These are phyloP conservation scores for Tetrapisispora pingtungensis DNA, from an alignment of 805 yeast genomes.

Conservation along the genomic window DNA sequence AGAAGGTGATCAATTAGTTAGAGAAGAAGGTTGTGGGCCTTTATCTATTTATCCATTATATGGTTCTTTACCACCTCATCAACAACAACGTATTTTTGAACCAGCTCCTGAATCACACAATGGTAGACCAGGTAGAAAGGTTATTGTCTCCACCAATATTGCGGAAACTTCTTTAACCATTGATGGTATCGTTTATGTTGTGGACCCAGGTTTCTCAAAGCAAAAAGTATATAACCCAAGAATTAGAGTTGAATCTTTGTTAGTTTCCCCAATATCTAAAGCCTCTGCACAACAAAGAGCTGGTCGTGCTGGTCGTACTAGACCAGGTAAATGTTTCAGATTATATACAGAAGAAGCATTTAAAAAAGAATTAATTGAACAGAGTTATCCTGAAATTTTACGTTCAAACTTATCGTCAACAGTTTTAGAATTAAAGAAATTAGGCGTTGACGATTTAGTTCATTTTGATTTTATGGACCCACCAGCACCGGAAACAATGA, in stretches of 20 bases:
- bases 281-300: slow-evolving; percentile 95
- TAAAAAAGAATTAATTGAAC: slow-evolving; percentile 64
- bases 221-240: slow-evolving; percentile 80
- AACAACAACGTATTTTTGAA: slow-evolving; percentile 88
- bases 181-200: slow-evolving; percentile 83
- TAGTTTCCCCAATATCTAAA: slow-evolving; percentile 77
- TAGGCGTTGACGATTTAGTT: slow-evolving; percentile 76
- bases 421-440: slow-evolving; percentile 74
- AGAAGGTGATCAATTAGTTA: slow-evolving; percentile 78
- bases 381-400: slow-evolving; percentile 83
- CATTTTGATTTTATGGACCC: slow-evolving; percentile 88
- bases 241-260: slow-evolving; percentile 82
- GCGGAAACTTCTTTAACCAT: slow-evolving; percentile 97
- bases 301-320: slow-evolving; percentile 96
- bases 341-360: slow-evolving; percentile 78
- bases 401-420: slow-evolving; percentile 80
- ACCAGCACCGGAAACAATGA: slow-evolving; percentile 67
- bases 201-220: slow-evolving; percentile 93
- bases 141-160: slow-evolving; percentile 88
- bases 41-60: slow-evolving; percentile 77
- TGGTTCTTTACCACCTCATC: slow-evolving; percentile 88
- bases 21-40: slow-evolving; percentile 89
- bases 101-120: slow-evolving; percentile 69
- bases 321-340: slow-evolving; percentile 89
- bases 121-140: slow-evolving; percentile 81